These are phyloP conservation scores for Aspergillus affinis DNA, from an alignment of 495 filamentous ascomycete species.

Conservation along the genomic window DNA sequence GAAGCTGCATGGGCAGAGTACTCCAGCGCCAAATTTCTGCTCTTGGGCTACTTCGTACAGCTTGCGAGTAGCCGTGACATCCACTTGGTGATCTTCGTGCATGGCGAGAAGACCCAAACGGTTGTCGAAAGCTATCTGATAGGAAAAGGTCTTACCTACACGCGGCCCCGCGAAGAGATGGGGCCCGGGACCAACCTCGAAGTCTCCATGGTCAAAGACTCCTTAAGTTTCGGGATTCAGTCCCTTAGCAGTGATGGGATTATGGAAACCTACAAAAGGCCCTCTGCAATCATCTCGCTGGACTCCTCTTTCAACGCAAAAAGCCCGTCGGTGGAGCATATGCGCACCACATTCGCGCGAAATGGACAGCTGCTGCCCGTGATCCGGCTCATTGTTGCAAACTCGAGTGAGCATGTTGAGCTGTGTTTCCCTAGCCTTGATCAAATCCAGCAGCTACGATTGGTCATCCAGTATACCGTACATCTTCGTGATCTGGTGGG, in stretches of 20 bases:
- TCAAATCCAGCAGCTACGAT: slow-evolving; percentile 35
- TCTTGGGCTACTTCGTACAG: slow-evolving; percentile 54
- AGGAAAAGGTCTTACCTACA: slow-evolving; percentile 47
- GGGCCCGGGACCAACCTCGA: slow-evolving; percentile 31
- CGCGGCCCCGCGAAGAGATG: slow-evolving; percentile 41
- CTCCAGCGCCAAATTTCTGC: slow-evolving; percentile 57
- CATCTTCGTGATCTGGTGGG: slow-evolving; percentile 47
- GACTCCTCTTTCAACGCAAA: slow-evolving; percentile 48
- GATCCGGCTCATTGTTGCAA: slow-evolving; percentile 53
- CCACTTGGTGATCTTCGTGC: slow-evolving; percentile 50
- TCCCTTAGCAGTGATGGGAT: slow-evolving; percentile 39
- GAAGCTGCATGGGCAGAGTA: slow-evolving; percentile 56
- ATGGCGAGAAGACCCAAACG: slow-evolving; percentile 42
- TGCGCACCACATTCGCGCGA: slow-evolving; percentile 44
- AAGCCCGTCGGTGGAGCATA: slow-evolving; percentile 39
- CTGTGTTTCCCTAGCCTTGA: slow-evolving; percentile 48
- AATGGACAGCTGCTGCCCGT: slow-evolving; percentile 46
- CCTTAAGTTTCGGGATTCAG: slow-evolving; percentile 51
- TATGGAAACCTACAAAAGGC: slow-evolving; percentile 39
- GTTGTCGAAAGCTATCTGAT: slow-evolving; percentile 53
- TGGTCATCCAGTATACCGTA: slow-evolving; percentile 39
- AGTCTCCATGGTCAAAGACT: slow-evolving; percentile 35
- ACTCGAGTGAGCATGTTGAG: slow-evolving; percentile 57
- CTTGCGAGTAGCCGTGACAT: slow-evolving; percentile 35
- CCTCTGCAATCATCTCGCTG: slow-evolving; percentile 53